Base-by-base conservation (phyloP, 495 filamentous ascomycete genomes). In the Talaromyces wortmannii region DNA sequence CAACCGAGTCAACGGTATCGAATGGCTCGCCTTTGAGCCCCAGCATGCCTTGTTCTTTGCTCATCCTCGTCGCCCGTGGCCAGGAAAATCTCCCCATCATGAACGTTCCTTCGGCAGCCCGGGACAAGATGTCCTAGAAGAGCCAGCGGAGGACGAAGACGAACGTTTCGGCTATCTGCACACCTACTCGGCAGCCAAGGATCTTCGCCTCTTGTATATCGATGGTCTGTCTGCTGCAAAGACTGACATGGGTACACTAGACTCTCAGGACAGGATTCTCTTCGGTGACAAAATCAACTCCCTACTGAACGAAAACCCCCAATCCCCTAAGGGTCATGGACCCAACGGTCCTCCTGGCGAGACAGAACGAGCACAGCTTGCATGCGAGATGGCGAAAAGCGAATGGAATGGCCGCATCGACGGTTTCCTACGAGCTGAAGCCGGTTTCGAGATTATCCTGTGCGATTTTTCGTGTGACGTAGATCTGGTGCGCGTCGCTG, bases 21-120 rank as follows among this genome's bases (percentile, higher is more conserved):
- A 89, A 58, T 89, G 85, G 84, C 71, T 89, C 0, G 84, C 85
- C 0, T 88, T 87, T 58, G 85, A 88, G 60, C 80, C 84, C 10
- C 84, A 87, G 57, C 84, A 88, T 67, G 80, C 83, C 0, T 67
- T 86, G 63, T 60, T 72, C 6, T 89, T 88, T 62, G 75, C 79
- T 40, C 13, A 13, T 2, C 36, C 36, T 40, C 36, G 32, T 31
- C 43, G 48, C n/a, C 31, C 47, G 15, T 2, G 23, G 30, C 7
- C 15, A n/a, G n/a, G 50, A 52, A 13, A 36, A 56, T 4, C 23
- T 23, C 23, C 1, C 23, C 23, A 23, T 23, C 1, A 23, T 23
- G 23, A 23, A 2, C 23, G 4, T 23, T 23, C 23, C 23, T 23
- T 23, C 23, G 23, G 23, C 23, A 23, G 23, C 4, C 23, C 23